These are phyloP conservation scores for Heimioporus sp. DNA, from an alignment of 768 basidiomycete species.

Conservation along the genomic window DNA sequence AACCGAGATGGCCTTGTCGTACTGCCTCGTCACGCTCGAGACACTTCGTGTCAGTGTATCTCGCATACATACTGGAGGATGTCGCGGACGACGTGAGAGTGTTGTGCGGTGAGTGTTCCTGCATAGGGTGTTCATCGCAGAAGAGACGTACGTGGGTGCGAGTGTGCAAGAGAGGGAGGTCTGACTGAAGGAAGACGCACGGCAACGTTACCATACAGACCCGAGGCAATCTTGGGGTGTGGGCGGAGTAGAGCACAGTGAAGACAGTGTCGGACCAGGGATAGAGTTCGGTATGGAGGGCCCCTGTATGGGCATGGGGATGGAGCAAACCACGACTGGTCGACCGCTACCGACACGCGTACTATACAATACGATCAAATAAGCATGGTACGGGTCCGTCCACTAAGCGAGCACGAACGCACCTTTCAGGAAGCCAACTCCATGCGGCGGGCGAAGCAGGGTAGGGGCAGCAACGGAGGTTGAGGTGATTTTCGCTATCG, in stretches of 20 bases:
- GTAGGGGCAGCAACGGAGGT: conserved; percentile 10
- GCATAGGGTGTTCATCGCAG: conserved; percentile 99
- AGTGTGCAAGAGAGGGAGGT: conserved; percentile 84
- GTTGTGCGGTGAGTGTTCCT: conserved; percentile 70
- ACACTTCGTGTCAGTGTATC: conserved; percentile 75
- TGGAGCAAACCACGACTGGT: no score
- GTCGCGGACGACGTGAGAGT: conserved; percentile 72
- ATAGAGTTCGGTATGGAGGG: conserved; percentile 92
- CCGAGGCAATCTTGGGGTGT: conserved; percentile 89
- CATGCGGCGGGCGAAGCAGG: conserved; percentile 5
- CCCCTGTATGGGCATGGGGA: no score
- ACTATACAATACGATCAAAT: no score
- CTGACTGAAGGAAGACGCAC: conserved; percentile 43
- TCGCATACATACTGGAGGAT: conserved; percentile 75
- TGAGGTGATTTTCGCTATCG: background rate
- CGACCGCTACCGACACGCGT: no score
- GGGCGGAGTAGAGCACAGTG: conserved; percentile 95
- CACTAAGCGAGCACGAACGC: background rate
- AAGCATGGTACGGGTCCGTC: no score
- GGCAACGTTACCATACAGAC: conserved; percentile 88
- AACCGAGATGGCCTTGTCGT: conserved; percentile 37
- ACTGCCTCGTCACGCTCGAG: conserved; percentile 57
- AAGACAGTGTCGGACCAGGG: conserved; percentile 96
- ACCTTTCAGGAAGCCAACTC: conserved; percentile 20
- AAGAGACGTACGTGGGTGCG: conserved; percentile 73